These are phyloP conservation scores for Diplogelasinospora grovesii DNA, from an alignment of 495 filamentous ascomycete genomes.

Conservation along the genomic window DNA sequence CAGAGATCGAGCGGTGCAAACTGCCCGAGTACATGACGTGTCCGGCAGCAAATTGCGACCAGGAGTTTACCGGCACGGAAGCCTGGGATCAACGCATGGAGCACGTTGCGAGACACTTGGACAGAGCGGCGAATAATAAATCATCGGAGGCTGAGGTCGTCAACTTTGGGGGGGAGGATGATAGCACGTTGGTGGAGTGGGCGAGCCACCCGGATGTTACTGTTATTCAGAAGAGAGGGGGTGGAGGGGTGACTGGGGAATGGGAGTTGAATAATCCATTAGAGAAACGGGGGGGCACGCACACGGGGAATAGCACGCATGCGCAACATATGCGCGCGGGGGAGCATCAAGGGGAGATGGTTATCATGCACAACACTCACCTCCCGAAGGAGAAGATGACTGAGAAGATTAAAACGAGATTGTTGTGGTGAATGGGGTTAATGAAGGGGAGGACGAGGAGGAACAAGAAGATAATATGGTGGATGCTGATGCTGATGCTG, in stretches of 20 bases:
- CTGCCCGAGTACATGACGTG: constrained; percentile 60
- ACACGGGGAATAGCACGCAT: no score
- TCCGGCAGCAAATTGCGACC: constrained; percentile 50
- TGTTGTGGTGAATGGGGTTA: no score
- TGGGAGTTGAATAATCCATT: constrained; percentile 13
- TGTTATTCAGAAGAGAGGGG: constrained; percentile 23
- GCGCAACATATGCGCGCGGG: no score
- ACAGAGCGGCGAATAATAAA: background rate
- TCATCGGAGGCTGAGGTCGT: constrained; percentile 28
- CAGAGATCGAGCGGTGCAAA: constrained; percentile 51
- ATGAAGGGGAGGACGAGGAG: no score
- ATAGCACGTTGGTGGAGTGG: constrained; percentile 40
- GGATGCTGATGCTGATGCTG: constrained; percentile 3
- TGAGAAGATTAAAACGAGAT: no score
- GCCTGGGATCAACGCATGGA: constrained; percentile 87
- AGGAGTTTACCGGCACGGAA: constrained; percentile 51
- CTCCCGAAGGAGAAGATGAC: no score
- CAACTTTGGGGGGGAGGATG: constrained; percentile 31
- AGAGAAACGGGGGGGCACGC: background rate
- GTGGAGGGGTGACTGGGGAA: background rate
- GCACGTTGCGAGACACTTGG: constrained; percentile 54
- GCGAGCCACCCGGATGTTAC: constrained; percentile 30
- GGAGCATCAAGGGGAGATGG: no score
- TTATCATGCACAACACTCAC: no score
- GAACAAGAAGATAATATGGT: constrained; percentile 10